Conservation (phyloP, 768 basidiomycete species). For the Boletus eberwhitei region DNA sequence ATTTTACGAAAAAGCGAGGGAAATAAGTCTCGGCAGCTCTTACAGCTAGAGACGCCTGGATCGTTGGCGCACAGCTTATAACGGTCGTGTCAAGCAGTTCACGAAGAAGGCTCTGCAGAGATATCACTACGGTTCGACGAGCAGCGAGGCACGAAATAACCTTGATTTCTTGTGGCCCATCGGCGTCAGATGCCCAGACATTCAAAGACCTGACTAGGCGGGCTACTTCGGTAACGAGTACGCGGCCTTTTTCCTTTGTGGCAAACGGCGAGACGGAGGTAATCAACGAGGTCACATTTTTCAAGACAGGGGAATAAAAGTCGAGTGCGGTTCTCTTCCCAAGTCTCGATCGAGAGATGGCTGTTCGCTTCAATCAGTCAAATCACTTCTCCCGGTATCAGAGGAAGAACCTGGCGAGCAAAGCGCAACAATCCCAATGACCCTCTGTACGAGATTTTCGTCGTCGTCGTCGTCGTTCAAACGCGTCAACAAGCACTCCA, state of each 20-base stretch:
- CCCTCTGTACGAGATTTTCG: conserved; percentile 17
- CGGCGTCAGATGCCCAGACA: conserved; percentile 14
- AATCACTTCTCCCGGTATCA: not conserved
- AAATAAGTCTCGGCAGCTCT: conserved; percentile 43
- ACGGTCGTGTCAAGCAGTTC: conserved; percentile 37
- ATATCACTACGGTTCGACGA: not conserved
- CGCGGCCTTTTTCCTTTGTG: conserved; percentile 17
- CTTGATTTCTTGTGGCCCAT: conserved; percentile 15
- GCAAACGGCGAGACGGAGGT: conserved; percentile 13
- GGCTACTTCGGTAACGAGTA: conserved; percentile 18
- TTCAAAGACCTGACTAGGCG: conserved; percentile 12
- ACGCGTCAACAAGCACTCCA: conserved; percentile 30
- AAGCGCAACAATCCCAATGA: conserved; percentile 16
- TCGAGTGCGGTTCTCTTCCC: conserved; percentile 25
- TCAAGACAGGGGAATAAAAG: conserved; percentile 19
- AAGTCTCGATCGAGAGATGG: conserved; percentile 23
- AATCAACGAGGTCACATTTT: conserved; percentile 10
- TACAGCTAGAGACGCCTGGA: conserved; percentile 45
- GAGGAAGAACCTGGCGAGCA: conserved; percentile 21
- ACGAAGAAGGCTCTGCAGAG: conserved; percentile 26
- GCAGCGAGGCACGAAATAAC: conserved; percentile 3
- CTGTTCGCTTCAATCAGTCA: conserved; percentile 11
- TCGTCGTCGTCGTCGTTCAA: conserved; percentile 12
- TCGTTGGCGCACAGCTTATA: conserved; percentile 33
- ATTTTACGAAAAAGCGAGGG: conserved; percentile 42